Evolutionary conservation across 164 flowering plant species (phyloP), one percentile per base, ranked within the genome.

Genomic region (Piper longum): DNA sequence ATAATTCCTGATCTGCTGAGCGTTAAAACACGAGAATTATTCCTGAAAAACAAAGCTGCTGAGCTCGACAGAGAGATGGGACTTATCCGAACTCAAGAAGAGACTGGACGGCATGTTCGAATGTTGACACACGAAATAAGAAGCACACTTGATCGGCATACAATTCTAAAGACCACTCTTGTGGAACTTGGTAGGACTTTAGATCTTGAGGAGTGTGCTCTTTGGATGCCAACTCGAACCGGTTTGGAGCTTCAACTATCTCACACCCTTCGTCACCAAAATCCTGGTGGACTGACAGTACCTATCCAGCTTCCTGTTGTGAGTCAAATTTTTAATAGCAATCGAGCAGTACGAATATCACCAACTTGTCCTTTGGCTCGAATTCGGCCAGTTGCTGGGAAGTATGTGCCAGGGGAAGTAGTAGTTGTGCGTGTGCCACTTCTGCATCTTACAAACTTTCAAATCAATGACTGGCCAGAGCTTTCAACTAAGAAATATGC

Each of bases 61-160:
- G 85, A 83, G 67, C 88, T 87, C 56, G 95, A 80, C 67, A 63
- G 80, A 66, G 88, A 85, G 71, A 81, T 81, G 87, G 88, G 85
- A 45, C 78, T 81, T 36, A 82, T 87, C 48, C 83, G 81, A 16
- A 78, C 83, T 16, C 84, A 85, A 68, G 87, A 85, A 71, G 95
- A 85, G 73, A 79, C 88, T 16, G 90, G 88, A 48, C 69, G 88
- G 70, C 90, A 85, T 73, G 88, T 83, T 14, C 81, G 91, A 68
- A 83, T 85, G 91, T 78, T 87, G 61, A 87, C 89, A 61, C 93
- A 86, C 76, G 89, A 83, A 76, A 83, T 86, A 52, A 76, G 89
- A 66, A 84, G 87, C 77, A 82, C 87, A 0, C 81, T 83, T 64
- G 85, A 86, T 61, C 75, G 87, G 48, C 82, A 86, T 65, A 84